phyloP scores from a whole-genome alignment of 768 basidiomycete species.

The Holtermanniella nyarrowii region DNA sequence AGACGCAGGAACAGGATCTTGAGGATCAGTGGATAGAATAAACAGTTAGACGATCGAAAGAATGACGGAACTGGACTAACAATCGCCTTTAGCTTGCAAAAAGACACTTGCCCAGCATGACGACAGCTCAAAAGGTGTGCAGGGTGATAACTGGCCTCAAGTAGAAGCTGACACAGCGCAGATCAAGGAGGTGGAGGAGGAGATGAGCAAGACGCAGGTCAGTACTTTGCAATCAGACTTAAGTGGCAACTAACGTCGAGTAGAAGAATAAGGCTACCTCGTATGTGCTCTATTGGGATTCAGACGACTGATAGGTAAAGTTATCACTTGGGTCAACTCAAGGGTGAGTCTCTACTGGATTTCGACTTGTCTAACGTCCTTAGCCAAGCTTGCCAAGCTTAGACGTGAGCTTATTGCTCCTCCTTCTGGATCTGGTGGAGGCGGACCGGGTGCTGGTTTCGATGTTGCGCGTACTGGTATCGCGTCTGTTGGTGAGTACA shows the following conservation, averaged over 20 bases:
- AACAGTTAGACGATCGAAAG: too few relatives aligned
- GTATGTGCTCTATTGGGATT: conserved; percentile 1
- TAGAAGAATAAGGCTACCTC: conserved; percentile 44
- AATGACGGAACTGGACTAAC: too few relatives aligned
- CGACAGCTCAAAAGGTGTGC: conserved; percentile 35
- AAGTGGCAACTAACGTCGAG: conserved; percentile 14
- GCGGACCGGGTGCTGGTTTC: conserved; percentile 82
- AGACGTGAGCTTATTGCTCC: conserved; percentile 83
- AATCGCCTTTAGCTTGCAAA: too few relatives aligned
- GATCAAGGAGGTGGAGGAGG: conserved; percentile 68
- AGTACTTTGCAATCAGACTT: conserved; percentile 42
- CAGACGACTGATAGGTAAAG: conserved; percentile 40
- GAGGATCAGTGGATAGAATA: too few relatives aligned
- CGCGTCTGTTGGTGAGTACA: conserved; percentile 44
- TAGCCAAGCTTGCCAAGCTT: conserved; percentile 92
- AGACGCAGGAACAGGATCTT: too few relatives aligned
- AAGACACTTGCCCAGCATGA: conserved; percentile 18
- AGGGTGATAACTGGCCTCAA: background rate
- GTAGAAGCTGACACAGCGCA: conserved; percentile 58
- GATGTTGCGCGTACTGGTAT: conserved; percentile 98
- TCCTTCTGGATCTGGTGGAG: conserved; percentile 65
- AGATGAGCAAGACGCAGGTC: conserved; percentile 68
- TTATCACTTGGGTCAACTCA: conserved; percentile 91
- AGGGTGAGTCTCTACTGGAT: conserved; percentile 42
- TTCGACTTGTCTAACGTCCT: conserved; percentile 1